Conservation (phyloP, 164 flowering plant genomes). For the Vitis cinerea region DNA sequence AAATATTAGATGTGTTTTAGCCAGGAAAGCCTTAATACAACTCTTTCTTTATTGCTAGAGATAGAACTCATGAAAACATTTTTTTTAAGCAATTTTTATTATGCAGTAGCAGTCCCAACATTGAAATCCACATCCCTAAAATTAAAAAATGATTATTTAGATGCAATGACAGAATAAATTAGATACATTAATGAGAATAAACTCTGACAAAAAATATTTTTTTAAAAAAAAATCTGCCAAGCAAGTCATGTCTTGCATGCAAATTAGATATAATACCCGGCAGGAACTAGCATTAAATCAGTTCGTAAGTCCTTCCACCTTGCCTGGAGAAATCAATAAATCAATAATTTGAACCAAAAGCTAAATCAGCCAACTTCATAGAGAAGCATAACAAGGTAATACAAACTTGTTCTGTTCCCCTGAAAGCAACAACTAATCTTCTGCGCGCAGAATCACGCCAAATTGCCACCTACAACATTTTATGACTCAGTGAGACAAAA, state of each 20-base stretch:
- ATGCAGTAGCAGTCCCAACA: neutral
- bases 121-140: neutral
- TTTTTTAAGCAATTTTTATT: too few species aligned
- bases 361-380: neutral
- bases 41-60: too few species aligned
- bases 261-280: constrained; percentile 52
- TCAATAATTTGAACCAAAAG: constrained; percentile 5
- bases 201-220: neutral
- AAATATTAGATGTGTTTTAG: too few species aligned
- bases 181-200: neutral
- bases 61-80: too few species aligned
- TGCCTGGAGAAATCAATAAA: constrained; percentile 43
- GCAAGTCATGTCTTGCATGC: neutral
- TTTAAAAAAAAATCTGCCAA: neutral
- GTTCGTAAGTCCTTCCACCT: constrained; percentile 93
- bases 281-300: constrained; percentile 91
- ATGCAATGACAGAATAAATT: neutral
- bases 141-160: neutral
- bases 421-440: constrained; percentile 89
- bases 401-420: constrained; percentile 95
- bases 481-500: constrained; percentile 3
- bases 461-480: constrained; percentile 72
- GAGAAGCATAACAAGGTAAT: neutral
- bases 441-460: constrained; percentile 80
- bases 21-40: too few species aligned